Percentiles rank a stretch among this genome's conserved stretches.
phyloP scores from a whole-genome alignment of 2,329 filamentous ascomycete species.

The Penicillium paneum region DNA sequence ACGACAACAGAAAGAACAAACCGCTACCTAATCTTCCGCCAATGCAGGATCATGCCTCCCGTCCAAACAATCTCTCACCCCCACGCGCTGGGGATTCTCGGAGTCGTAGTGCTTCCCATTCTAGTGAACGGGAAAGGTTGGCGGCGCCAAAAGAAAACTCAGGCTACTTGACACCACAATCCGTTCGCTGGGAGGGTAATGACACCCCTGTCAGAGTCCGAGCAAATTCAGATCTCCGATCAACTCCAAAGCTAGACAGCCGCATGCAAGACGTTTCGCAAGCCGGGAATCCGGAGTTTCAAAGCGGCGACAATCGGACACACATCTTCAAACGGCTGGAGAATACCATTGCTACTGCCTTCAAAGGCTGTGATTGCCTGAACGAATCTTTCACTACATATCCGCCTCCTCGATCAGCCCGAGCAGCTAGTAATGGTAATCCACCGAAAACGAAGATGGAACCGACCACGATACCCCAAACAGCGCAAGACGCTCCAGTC shows the following conservation, averaged over 20 bases:
- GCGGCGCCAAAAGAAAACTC: slow-evolving; percentile 15
- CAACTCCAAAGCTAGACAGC: slow-evolving; percentile 19
- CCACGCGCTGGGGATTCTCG: slow-evolving; percentile 20
- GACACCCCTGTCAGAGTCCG: slow-evolving; percentile 23
- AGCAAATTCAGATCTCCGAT: slow-evolving; percentile 32
- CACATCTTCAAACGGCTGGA: slow-evolving; percentile 72
- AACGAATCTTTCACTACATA: slow-evolving; percentile 69
- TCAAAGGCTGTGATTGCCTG: slow-evolving; percentile 67
- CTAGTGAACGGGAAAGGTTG: slow-evolving; percentile 19
- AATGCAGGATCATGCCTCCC: slow-evolving; percentile 8
- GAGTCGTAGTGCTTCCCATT: slow-evolving; percentile 29
- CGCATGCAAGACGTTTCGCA: slow-evolving; percentile 18
- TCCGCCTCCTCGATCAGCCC: slow-evolving; percentile 38
- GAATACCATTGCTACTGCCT: slow-evolving; percentile 69
- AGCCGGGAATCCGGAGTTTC: slow-evolving; percentile 20
- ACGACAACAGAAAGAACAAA: slow-evolving; percentile 13
- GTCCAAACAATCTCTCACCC: slow-evolving; percentile 17
- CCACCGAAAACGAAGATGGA: slow-evolving; percentile 33
- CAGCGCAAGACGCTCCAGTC: slow-evolving; percentile 41
- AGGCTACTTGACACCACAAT: slow-evolving; percentile 17
- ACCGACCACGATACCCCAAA: slow-evolving; percentile 29
- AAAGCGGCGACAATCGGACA: slow-evolving; percentile 42
- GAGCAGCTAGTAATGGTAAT: slow-evolving; percentile 47
- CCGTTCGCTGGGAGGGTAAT: slow-evolving; percentile 17
- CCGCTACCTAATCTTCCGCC: slow-evolving; percentile 13